Base-by-base conservation (phyloP, 192 early-diverging fungal species). In the Coemansia sp. region DNA sequence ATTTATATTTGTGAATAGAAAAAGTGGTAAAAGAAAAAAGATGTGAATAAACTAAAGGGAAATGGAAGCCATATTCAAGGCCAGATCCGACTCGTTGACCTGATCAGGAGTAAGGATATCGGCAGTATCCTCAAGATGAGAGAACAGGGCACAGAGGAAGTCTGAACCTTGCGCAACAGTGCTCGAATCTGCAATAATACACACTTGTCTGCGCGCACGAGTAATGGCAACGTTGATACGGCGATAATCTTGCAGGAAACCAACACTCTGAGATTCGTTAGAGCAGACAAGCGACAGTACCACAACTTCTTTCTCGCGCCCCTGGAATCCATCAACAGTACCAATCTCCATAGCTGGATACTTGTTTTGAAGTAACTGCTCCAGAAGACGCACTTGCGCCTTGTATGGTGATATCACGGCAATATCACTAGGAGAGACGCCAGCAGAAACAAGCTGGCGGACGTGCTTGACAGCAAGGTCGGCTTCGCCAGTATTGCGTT, bases 191-290 rank as follows among this genome's bases (percentile, higher is more conserved):
- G 88, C 85, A 1, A 97, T 73, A 12, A 97, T 77, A 64, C 91
- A 93, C 33, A 95, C 61, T 53, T 95, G 93, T 33, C 92, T 81
- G 62, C 86, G 87, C 9, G 93, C 86, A 5, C 95, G 71, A 25
- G 95, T 97, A 55, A 97, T 81, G 14, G 93, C 95, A 48, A 95
- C 92, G 67, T 96, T 96, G 50, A 94, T 78, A 25, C 94, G 81
- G 30, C 93, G 80, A 46, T 82, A 82, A 40, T 97, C 93, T 0
- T 67, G 65, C 53, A 97, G 73, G 61, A 97, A 97, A 4, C 95
- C 94, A 18, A 95, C 84, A 47, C 93, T 84, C 5, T 83, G 82
- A 14, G 76, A 69, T 14, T 77, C 81, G 64, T 97, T 96, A 21
- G 87, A 88, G 18, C 94, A 72, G 13, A 96, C 93, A 8, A 94